Evolutionary conservation across 371 early-diverging fungal species (phyloP).

Genomic region (Mortierella polycephala): DNA sequence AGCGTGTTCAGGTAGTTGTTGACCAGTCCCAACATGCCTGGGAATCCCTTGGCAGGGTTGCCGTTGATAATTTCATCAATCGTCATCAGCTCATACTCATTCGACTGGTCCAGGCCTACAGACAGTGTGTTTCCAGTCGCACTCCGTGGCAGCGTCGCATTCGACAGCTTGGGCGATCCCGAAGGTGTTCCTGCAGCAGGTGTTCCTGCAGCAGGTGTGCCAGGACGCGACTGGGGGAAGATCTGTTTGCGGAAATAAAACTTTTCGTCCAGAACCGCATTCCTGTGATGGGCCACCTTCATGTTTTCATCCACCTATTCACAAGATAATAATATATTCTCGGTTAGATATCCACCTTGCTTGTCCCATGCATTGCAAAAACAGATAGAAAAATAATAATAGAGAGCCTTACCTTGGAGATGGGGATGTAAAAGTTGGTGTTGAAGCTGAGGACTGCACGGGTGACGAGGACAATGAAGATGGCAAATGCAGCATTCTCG

Average conservation of each 20-base stretch:
- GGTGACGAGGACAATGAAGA: conserved; percentile 94
- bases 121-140: conserved; percentile 5
- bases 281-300: conserved; percentile 87
- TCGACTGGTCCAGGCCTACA: conserved; percentile 48
- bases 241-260: conserved; percentile 93
- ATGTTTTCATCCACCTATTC: conserved; percentile 96
- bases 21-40: conserved; percentile 89
- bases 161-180: conserved; percentile 33
- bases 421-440: conserved; percentile 96
- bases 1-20: conserved; percentile 82
- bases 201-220: conserved; percentile 46
- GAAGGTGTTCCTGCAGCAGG: conserved; percentile 44
- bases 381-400: not conserved
- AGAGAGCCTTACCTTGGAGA: conserved; percentile 76
- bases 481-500: conserved; percentile 97
- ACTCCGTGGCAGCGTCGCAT: conserved; percentile 29
- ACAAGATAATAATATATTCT: not conserved
- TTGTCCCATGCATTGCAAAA: not conserved
- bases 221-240: conserved; percentile 61
- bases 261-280: conserved; percentile 82
- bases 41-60: conserved; percentile 74
- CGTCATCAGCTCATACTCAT: conserved; percentile 82
- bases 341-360: too few species aligned
- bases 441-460: conserved; percentile 91
- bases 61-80: conserved; percentile 97